Conservation (phyloP, 148 eudicot species). For the Diospyros kaki region DNA sequence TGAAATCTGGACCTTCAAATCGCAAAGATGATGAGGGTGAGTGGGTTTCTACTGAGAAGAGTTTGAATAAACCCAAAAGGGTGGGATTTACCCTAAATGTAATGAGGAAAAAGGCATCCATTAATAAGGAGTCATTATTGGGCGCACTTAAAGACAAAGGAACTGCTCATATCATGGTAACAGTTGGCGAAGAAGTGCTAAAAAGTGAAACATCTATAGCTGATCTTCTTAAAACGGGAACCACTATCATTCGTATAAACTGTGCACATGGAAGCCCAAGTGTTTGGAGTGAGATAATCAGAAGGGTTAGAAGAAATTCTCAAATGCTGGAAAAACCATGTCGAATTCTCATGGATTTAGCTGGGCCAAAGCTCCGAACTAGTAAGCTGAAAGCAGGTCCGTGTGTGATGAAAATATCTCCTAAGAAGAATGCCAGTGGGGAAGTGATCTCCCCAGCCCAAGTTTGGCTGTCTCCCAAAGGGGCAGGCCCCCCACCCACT, state of each 20-base stretch:
- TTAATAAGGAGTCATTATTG: constrained; percentile 30
- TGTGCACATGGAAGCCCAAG: constrained; percentile 58
- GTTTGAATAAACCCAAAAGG: constrained; percentile 15
- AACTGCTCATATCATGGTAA: constrained; percentile 56
- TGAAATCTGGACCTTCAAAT: constrained; percentile 19
- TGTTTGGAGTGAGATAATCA: constrained; percentile 55
- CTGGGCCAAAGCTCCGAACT: constrained; percentile 61
- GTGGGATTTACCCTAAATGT: constrained; percentile 15
- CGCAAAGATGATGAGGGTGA: constrained; percentile 2
- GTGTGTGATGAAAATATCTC: constrained; percentile 45
- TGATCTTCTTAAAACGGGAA: constrained; percentile 43
- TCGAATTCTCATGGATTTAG: constrained; percentile 63
- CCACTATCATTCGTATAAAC: constrained; percentile 46
- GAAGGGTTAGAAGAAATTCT: constrained; percentile 36
- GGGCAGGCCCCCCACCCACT: constrained; percentile 41
- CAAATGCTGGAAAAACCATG: constrained; percentile 56
- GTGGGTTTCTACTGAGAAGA: constrained; percentile 7
- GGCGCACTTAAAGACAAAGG: constrained; percentile 35
- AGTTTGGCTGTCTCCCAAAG: constrained; percentile 41
- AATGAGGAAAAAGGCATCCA: constrained; percentile 34
- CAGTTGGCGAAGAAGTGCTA: constrained; percentile 44
- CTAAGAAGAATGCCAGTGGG: constrained; percentile 41
- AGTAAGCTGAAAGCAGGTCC: constrained; percentile 42
- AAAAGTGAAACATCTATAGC: constrained; percentile 29
- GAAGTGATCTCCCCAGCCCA: constrained; percentile 38